A percentile compares a stretch with the other conserved stretches of the same genome.
Evolutionary conservation across 2,329 filamentous ascomycete genomes (phyloP).

Genomic region (Chaetomium olivaceum): DNA sequence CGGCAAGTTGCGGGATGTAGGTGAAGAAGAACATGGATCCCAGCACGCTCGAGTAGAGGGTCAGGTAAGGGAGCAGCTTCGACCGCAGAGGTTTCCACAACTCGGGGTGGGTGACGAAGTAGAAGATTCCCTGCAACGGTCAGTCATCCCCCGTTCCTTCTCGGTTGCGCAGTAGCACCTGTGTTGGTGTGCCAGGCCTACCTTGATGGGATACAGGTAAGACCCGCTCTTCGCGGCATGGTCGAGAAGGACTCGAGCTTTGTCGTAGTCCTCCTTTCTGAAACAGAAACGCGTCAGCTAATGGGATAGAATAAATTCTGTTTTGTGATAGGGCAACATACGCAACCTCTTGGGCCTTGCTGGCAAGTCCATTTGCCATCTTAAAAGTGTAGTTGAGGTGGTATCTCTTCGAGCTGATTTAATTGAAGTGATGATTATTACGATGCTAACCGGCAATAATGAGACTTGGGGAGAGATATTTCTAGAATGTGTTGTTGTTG

Average conservation of each 20-base stretch:
- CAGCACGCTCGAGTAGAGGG: conserved; percentile 71
- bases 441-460: background rate
- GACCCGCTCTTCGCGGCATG: conserved; percentile 74
- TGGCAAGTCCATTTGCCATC: conserved; percentile 36
- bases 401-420: background rate
- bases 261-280: conserved; percentile 70
- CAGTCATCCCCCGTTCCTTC: background rate
- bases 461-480: background rate
- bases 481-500: background rate
- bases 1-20: conserved; percentile 79
- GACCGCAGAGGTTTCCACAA: conserved; percentile 62
- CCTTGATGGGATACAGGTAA: conserved; percentile 83
- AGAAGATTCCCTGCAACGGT: conserved; percentile 54
- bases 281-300: conserved; percentile 17
- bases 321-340: conserved; percentile 34
- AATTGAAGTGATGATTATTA: background rate
- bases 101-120: conserved; percentile 56
- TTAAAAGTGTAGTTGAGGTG: conserved; percentile 8
- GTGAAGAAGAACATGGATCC: conserved; percentile 83
- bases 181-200: conserved; percentile 33
- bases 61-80: conserved; percentile 61
- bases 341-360: conserved; percentile 54
- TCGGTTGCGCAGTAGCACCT: background rate
- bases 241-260: conserved; percentile 61
- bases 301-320: background rate